phyloP scores from a whole-genome alignment of 257 asterid species.

The Fraxinus cuspidata region DNA sequence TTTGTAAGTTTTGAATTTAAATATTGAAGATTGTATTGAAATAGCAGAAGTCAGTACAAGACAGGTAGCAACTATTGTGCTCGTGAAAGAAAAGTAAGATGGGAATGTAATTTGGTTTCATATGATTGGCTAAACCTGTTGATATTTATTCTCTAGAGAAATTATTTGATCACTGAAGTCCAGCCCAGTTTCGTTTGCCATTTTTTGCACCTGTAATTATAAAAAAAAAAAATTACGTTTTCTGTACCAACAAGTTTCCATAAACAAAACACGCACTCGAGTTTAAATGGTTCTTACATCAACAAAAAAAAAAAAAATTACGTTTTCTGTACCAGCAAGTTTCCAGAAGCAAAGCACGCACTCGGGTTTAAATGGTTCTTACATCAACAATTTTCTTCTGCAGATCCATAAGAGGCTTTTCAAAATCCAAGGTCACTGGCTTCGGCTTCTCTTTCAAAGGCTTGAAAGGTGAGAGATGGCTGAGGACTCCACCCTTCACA shows the following conservation, averaged over 20 bases:
- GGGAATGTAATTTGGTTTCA: slow-evolving; percentile 16
- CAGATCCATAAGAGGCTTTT: slow-evolving; percentile 81
- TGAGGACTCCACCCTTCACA: slow-evolving; percentile 90
- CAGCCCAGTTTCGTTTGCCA: slow-evolving; percentile 91
- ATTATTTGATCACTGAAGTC: slow-evolving; percentile 84
- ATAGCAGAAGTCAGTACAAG: not conserved
- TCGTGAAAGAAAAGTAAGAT: slow-evolving; percentile 5
- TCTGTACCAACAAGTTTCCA: not conserved
- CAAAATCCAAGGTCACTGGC: slow-evolving; percentile 88
- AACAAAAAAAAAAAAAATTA: slow-evolving; percentile 1
- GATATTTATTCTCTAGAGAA: slow-evolving; percentile 74
- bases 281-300: too few species aligned
- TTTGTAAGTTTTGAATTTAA: slow-evolving; percentile 17
- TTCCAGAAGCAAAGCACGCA: not conserved
- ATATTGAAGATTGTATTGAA: slow-evolving; percentile 6
- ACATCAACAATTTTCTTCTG: slow-evolving; percentile 83
- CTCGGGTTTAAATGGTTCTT: slow-evolving; percentile 21
- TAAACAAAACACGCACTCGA: too few species aligned
- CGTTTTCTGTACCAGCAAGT: slow-evolving; percentile 2
- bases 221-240: not conserved
- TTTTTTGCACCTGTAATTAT: slow-evolving; percentile 71
- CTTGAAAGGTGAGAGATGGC: slow-evolving; percentile 83
- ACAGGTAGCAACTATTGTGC: slow-evolving; percentile 15
- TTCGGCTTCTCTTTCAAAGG: slow-evolving; percentile 92
- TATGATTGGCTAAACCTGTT: slow-evolving; percentile 59